phyloP scores from a whole-genome alignment of 345 rosid genomes.

The Brassica carinata region DNA sequence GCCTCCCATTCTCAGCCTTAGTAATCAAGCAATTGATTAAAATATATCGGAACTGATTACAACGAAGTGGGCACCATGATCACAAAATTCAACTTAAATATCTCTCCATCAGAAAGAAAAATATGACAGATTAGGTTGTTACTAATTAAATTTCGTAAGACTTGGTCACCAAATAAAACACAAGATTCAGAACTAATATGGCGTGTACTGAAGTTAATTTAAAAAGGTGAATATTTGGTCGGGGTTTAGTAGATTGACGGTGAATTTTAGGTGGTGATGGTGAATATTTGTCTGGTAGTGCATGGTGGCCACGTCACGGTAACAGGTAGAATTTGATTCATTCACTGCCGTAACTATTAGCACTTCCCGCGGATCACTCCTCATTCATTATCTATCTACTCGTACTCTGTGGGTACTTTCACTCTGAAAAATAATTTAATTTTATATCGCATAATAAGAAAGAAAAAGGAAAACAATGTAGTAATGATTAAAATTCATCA shows the following conservation, averaged over 20 bases:
- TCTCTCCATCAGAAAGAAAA: not conserved
- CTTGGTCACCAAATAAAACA: constrained; percentile 16
- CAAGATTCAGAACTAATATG: not conserved
- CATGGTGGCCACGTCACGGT: constrained; percentile 26
- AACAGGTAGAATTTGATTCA: not conserved
- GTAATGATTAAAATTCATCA: not conserved
- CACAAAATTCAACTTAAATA: not conserved
- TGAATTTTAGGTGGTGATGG: constrained; percentile 26
- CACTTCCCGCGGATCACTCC: not conserved
- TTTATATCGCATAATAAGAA: not conserved
- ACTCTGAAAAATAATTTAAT: not conserved
- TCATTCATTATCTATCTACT: constrained; percentile 1
- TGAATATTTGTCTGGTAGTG: constrained; percentile 24
- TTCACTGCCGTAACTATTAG: constrained; percentile 16
- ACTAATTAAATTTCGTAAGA: not conserved
- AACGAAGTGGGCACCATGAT: constrained; percentile 29
- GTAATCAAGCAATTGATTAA: constrained; percentile 14
- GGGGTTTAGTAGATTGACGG: constrained; percentile 17
- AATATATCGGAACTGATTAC: not conserved
- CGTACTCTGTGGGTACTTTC: not conserved
- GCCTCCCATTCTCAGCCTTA: too few species aligned
- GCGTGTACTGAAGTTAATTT: not conserved
- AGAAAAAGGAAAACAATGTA: not conserved
- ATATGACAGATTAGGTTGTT: not conserved
- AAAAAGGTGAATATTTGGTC: not conserved